Evolutionary conservation across 2,329 filamentous ascomycete genomes (phyloP), one percentile per base, ranked within the genome.

Genomic region (Claviceps purpurea): DNA sequence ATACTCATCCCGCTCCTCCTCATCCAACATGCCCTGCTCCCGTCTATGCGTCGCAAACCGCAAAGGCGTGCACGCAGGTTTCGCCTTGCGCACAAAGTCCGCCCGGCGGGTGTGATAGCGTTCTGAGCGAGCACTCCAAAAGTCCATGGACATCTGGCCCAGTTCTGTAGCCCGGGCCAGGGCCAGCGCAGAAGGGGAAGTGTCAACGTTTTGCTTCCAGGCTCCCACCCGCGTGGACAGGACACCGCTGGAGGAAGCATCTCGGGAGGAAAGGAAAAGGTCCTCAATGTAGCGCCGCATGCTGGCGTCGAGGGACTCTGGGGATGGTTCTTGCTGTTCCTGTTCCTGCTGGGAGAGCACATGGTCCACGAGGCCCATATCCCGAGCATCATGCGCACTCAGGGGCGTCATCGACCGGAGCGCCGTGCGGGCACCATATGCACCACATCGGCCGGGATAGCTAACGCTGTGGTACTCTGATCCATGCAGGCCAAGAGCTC

Each of bases 391-490:
- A 22, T 65, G 52, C 2, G 68, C 62, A 20, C 65, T 66, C 16
- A 71, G 59, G 2, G 69, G 69, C 11, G 58, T 59, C 69, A 72
- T 71, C 20, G 62, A 60, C 14, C 62, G 59, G 16, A 71, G 58
- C 4, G 68, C 60, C 4, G 59, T 56, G 24, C 51, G 59, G 48
- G 62, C 66, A 2, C 62, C 62, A 0, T 57, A 54, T 5, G 59
- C 47, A 38, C 69, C 68, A 53, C 68, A 70, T 4, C 69, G 64
- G 1, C 61, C 69, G 18, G 55, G 55, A 55, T 72, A 72, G 18
- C 65, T 68, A 18, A 72, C 41, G 14, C 65, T 66, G 55, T 72
- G 69, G 43, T 67, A 71, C 54, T 72, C 69, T 45, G 67, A 70
- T n/a, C 69, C 69, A 50, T 65, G 53, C 8, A 65, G 55, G 3